Percentiles rank a stretch among this genome's conserved stretches.
Evolutionary conservation across 1,284 basidiomycete genomes (phyloP).

Genomic region (Phylloboletellus chloephorus): DNA sequence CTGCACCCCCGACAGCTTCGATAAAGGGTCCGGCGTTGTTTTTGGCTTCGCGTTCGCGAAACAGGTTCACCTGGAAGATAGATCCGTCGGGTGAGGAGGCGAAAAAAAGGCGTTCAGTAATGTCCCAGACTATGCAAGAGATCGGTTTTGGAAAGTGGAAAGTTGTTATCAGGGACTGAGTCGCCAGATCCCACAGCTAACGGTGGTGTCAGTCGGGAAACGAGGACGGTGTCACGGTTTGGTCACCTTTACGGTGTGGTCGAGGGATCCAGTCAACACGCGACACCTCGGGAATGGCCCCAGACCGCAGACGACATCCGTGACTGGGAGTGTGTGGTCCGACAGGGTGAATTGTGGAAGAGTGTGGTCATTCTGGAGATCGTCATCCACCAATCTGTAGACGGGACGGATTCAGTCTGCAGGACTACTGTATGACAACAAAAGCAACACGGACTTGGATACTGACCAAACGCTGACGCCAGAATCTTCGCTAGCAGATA

Average conservation of each 20-base stretch:
- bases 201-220: conserved; percentile 7
- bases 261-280: conserved; percentile 77
- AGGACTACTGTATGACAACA: conserved; percentile 11
- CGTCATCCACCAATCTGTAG: conserved; percentile 64
- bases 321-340: conserved; percentile 90
- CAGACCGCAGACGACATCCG: conserved; percentile 74
- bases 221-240: background rate
- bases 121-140: conserved; percentile 68
- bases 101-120: conserved; percentile 84
- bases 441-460: conserved; percentile 56
- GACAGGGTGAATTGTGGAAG: conserved; percentile 77
- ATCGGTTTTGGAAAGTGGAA: conserved; percentile 79
- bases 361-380: conserved; percentile 62
- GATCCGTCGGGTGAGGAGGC: conserved; percentile 70
- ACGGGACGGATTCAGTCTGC: conserved; percentile 2
- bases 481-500: conserved; percentile 89
- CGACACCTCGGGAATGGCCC: conserved; percentile 77
- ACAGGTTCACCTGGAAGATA: conserved; percentile 79
- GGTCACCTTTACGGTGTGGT: conserved; percentile 87
- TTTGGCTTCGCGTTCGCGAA: conserved; percentile 53
- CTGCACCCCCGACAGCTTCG: conserved; percentile 76
- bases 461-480: conserved; percentile 86
- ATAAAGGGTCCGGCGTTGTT: conserved; percentile 39
- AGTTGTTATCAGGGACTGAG: conserved; percentile 75
- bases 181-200: conserved; percentile 78